phyloP scores from a whole-genome alignment of 371 early-diverging fungal species.

The Syncephalis fuscata region DNA sequence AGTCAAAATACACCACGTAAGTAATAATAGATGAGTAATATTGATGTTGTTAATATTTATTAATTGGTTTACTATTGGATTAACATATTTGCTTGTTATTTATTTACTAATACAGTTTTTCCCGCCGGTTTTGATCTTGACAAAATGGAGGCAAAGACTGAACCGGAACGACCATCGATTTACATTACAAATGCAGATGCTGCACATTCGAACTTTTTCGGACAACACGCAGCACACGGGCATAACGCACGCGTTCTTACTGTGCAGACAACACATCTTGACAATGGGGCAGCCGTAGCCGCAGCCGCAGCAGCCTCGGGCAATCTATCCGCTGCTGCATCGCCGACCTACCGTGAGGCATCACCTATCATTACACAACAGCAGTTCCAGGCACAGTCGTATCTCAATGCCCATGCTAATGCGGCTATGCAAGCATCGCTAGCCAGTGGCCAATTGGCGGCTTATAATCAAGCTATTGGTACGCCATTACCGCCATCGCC shows the following conservation, averaged over 20 bases:
- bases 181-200: conserved; percentile 33
- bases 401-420: conserved; percentile 1
- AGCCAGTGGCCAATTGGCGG: conserved; percentile 16
- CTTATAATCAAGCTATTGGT: conserved; percentile 18
- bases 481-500: conserved; percentile 25
- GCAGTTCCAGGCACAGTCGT: conserved; percentile 2
- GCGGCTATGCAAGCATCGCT: conserved; percentile 11
- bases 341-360: conserved; percentile 8
- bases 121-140: conserved; percentile 23
- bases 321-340: conserved; percentile 10
- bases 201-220: conserved; percentile 12
- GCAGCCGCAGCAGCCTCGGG: no score
- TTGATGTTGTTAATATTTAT: no score
- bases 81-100: not conserved
- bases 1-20: conserved; percentile 9
- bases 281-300: conserved; percentile 1
- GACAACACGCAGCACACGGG: conserved; percentile 10
- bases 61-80: no score
- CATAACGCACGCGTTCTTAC: conserved; percentile 7
- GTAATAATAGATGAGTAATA: conserved; percentile 1
- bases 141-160: conserved; percentile 18
- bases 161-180: conserved; percentile 31
- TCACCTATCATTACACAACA: conserved; percentile 6
- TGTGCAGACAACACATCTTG: conserved; percentile 10
- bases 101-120: conserved; percentile 8